Conservation (phyloP, 1,284 basidiomycete species). For the Gymnopus androsaceus region DNA sequence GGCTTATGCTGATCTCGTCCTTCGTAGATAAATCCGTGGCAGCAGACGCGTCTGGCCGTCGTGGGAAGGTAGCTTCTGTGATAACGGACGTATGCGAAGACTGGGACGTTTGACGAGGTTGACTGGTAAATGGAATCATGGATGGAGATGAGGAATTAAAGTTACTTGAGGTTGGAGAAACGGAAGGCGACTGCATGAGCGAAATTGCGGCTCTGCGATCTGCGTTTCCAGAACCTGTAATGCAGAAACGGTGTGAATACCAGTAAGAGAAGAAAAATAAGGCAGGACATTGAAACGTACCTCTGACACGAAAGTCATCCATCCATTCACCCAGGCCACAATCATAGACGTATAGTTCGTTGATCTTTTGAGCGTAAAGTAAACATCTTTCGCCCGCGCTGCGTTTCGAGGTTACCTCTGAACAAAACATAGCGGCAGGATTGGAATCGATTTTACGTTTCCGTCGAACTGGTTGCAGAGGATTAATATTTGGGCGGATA, state of each 20-base stretch:
- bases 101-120: slow-evolving; percentile 65
- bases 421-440: slow-evolving; percentile 76
- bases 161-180: slow-evolving; percentile 24
- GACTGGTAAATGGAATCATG: slow-evolving; percentile 35
- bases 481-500: slow-evolving; percentile 10
- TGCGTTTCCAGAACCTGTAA: slow-evolving; percentile 6
- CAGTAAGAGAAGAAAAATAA: not conserved
- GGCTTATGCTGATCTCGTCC: slow-evolving; percentile 42
- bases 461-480: slow-evolving; percentile 23
- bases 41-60: slow-evolving; percentile 70
- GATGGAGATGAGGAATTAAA: slow-evolving; percentile 3
- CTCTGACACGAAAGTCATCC: slow-evolving; percentile 42
- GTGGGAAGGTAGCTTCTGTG: slow-evolving; percentile 77
- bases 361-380: slow-evolving; percentile 82
- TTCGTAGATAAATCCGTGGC: slow-evolving; percentile 69
- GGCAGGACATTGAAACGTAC: not conserved
- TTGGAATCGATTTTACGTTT: slow-evolving; percentile 50
- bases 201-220: slow-evolving; percentile 6
- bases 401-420: slow-evolving; percentile 64
- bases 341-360: slow-evolving; percentile 77
- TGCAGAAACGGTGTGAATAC: not conserved
- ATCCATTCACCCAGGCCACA: slow-evolving; percentile 84
- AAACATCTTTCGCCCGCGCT: slow-evolving; percentile 72
- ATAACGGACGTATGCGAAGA: slow-evolving; percentile 54
- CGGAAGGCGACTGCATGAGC: not conserved